A percentile compares a stretch with the other conserved stretches of the same genome.
Evolutionary conservation across 2,329 filamentous ascomycete genomes (phyloP).

Genomic region (Arachnomyces sp.): DNA sequence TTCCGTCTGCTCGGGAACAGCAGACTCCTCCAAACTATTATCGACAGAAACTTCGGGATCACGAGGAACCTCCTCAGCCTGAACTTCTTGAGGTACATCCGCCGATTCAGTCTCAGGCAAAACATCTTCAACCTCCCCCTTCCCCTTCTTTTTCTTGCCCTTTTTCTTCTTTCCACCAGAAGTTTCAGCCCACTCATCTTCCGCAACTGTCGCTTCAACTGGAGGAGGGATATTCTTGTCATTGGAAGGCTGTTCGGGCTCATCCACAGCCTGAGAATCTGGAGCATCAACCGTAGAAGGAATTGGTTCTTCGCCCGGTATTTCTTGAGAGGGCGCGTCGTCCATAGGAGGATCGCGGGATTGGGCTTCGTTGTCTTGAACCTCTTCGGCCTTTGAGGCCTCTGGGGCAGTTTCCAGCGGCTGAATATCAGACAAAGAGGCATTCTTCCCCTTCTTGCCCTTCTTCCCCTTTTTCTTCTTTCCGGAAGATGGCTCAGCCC

Average conservation of each 20-base stretch:
- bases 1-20: neutral
- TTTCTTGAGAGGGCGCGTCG: neutral
- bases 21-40: neutral
- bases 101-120: no score
- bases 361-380: no score
- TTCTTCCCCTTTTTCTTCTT: constrained; percentile 19
- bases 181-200: constrained; percentile 9
- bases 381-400: no score
- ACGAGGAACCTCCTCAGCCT: no score
- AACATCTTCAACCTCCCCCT: constrained; percentile 1
- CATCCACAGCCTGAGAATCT: constrained; percentile 1
- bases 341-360: no score
- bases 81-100: no score
- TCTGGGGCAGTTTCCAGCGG: neutral
- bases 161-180: neutral
- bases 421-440: constrained; percentile 9
- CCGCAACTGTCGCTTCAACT: constrained; percentile 12
- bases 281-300: neutral
- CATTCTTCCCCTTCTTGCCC: constrained; percentile 11
- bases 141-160: constrained; percentile 7
- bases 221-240: neutral
- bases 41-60: no score
- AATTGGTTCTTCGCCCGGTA: neutral
- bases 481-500: constrained; percentile 12
- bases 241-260: no score